Base-by-base conservation (phyloP, 495 filamentous ascomycete species). In the Penicillium verhagenii region DNA sequence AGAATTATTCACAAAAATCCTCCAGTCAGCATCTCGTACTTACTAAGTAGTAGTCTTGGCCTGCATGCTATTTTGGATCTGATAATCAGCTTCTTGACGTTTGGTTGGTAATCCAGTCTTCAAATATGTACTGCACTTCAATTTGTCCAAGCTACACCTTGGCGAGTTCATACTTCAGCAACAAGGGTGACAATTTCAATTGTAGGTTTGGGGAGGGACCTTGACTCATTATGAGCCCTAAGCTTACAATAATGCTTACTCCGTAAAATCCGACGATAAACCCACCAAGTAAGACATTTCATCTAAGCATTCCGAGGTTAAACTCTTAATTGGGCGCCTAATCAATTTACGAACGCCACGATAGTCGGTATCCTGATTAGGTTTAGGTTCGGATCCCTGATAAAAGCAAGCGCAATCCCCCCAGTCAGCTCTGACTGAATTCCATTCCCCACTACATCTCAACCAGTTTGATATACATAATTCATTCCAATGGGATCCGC, bases 301-400 rank as follows among this genome's bases (percentile, higher is more conserved):
- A 21, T 40, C 37, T 39, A 14, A 20, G 8, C 21, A 11, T 23
- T 10, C 19, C 39, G 19, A 13, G 13, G 5, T 43, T 1, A 35
- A 14, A 35, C 33, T 5, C 33, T 13, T 35, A 5, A 26, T 26
- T 45, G 23, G 23, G 19, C 37, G 37, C 37, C 19, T 6, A 25
- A n/a, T 28, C 9, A 1, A 14, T 39, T 16, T 39, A 2, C 6
- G 16, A 26, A 24, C 23, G 42, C 42, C 42, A 23, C 13, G 6
- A 35, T 45, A 26, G 42, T 45, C 42, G 42, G 42, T 13, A 14
- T 45, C 42, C 42, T n/a, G 42, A 45, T 25, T 26, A 26, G 42
- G 42, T 20, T 45, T 45, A 45, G 23, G 23, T 9, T 14, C 3
- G 21, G 7, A n/a, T 14, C 6, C 21, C 21, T 25, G n/a, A 26